Evolutionary conservation across 495 filamentous ascomycete species (phyloP).

Genomic region (Penicillium macrosclerotiorum): DNA sequence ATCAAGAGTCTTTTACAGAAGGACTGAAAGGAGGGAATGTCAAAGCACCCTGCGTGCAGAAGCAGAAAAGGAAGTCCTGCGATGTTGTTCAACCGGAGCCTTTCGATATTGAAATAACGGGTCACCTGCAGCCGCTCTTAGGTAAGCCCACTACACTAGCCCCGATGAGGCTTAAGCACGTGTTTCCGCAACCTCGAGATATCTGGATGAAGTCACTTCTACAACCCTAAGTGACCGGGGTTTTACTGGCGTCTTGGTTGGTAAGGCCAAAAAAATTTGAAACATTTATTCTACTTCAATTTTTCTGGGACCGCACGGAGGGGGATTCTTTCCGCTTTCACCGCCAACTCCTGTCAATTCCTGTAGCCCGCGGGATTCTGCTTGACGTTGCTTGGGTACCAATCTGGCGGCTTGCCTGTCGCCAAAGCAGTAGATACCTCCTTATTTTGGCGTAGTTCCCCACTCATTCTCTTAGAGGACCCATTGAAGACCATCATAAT

Average conservation of each 20-base stretch:
- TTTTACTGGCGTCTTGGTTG: too few relatives aligned
- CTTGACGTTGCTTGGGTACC: conserved; percentile 1
- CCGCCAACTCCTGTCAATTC: conserved; percentile 6
- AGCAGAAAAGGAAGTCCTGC: not conserved
- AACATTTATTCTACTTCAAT: not conserved
- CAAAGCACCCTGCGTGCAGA: conserved; percentile 7
- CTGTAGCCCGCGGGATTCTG: too few relatives aligned
- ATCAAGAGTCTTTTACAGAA: conserved; percentile 30
- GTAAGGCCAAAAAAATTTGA: too few relatives aligned
- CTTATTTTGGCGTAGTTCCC: conserved; percentile 2
- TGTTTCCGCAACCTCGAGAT: too few relatives aligned
- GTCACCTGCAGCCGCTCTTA: conserved; percentile 11
- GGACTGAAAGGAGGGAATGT: conserved; percentile 14
- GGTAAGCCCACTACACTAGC: conserved; percentile 13
- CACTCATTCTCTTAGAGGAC: not conserved
- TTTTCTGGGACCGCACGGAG: not conserved
- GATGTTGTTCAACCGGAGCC: not conserved
- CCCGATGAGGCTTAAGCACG: conserved; percentile 7
- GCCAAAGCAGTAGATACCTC: not conserved
- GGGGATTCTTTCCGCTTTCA: not conserved
- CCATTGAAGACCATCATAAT: not conserved
- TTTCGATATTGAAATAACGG: conserved; percentile 13
- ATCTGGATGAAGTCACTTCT: too few relatives aligned
- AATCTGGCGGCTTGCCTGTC: not conserved
- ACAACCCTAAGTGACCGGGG: not conserved